Evolutionary conservation across 768 basidiomycete species (phyloP), one percentile per base, ranked within the genome.

Genomic region (Russula griseocarnosa): DNA sequence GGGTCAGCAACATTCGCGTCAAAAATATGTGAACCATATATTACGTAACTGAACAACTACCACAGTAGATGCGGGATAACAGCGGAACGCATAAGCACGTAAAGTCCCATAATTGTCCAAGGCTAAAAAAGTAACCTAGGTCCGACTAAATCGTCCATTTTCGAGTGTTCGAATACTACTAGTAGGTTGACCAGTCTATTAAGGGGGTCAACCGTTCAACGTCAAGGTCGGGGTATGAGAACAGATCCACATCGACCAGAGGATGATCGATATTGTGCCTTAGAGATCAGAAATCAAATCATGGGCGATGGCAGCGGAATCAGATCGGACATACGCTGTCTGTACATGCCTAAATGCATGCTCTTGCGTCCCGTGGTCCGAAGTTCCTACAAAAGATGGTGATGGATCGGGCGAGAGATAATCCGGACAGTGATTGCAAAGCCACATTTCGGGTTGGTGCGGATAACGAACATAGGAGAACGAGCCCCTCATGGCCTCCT

Each of bases 341-440:
- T 38, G 59, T 14, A 65, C 32, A 40, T 65, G 64, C 0, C 13
- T 20, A 24, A 56, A 26, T 9, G 38, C 55, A 5, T 22, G 54
- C 53, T 9, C 20, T 42, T 11, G 42, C 22, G 5, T 18, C 28
- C 58, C 63, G 6, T n/a, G 3, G 18, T 3, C 11, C 13, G 26
- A 3, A 40, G 5, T 1, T 7, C 22, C 36, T 50, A 55, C 61
- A 28, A 62, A 42, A 10, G 22, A 36, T 16, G 16, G 1, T 7
- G 44, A 42, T 16, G 6, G 5, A 34, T 7, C 11, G 38, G 54
- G 63, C 11, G 49, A 40, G 16, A 56, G 54, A 56, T 56, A 52
- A 32, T 57, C 55, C 11, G 47, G 36, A 9, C 64, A 65, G 44
- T 61, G 64, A 38, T 65, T 65, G 55, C 64, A 65, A 57, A 65